These are phyloP conservation scores for Xylariomycetidae sp. DNA, from an alignment of 2,329 filamentous ascomycete species.

Conservation along the genomic window DNA sequence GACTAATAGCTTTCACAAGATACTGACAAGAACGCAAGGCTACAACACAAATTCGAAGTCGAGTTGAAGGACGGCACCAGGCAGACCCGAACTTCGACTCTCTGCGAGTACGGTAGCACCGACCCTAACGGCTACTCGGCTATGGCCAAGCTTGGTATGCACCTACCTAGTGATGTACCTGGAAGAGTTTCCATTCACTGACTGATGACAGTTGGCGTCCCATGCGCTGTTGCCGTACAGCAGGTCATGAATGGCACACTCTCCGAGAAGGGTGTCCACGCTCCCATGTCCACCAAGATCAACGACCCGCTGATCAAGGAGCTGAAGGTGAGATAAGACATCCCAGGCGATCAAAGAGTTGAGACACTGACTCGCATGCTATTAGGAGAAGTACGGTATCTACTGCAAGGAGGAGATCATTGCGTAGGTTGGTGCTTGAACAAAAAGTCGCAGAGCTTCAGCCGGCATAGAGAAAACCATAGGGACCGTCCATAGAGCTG, in stretches of 20 bases:
- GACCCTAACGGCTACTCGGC: conserved; percentile 70
- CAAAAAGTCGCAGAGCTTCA: no score
- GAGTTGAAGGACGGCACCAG: conserved; percentile 73
- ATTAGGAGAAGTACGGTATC: conserved; percentile 59
- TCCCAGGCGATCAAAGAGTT: conserved; percentile 52
- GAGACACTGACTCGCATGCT: no score
- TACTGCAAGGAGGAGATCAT: conserved; percentile 24
- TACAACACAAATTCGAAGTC: conserved; percentile 73
- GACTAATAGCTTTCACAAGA: no score
- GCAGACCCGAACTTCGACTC: conserved; percentile 73
- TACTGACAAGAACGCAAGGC: no score
- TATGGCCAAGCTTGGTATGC: conserved; percentile 63
- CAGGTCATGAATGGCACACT: conserved; percentile 72
- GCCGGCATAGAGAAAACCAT: no score
- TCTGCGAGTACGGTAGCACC: conserved; percentile 66
- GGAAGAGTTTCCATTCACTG: conserved; percentile 1
- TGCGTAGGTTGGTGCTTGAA: no score
- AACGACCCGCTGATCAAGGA: conserved; percentile 56
- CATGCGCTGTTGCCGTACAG: conserved; percentile 42
- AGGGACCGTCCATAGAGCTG: no score
- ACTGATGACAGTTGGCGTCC: conserved; percentile 52
- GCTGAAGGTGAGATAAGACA: no score
- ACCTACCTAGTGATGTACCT: neutral
- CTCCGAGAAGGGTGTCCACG: conserved; percentile 66
- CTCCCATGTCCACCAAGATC: conserved; percentile 67